A percentile compares a stretch with the other conserved stretches of the same genome.
Conservation (phyloP, 2,329 filamentous ascomycete species). For the Massarina eburnea region DNA sequence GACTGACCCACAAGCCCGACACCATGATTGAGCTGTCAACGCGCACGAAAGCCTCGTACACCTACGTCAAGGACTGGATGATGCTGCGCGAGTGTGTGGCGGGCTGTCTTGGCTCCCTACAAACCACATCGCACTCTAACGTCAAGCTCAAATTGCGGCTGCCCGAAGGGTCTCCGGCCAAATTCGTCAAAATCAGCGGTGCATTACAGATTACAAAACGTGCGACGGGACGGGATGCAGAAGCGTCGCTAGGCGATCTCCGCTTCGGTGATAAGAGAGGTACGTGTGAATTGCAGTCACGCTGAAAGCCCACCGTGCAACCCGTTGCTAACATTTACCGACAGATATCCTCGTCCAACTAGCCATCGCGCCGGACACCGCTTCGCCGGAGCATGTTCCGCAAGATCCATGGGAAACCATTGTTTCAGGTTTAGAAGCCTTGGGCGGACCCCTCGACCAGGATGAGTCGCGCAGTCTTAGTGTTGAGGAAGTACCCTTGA, state of each 20-base stretch:
- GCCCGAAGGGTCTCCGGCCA: conserved; percentile 93
- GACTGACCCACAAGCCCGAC: conserved; percentile 96
- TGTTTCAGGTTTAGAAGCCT: conserved; percentile 89
- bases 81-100: conserved; percentile 97
- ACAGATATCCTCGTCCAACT: conserved; percentile 90
- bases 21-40: conserved; percentile 98
- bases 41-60: conserved; percentile 93
- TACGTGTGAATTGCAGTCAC: conserved; percentile 23
- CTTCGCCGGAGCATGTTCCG: conserved; percentile 78
- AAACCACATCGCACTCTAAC: conserved; percentile 96
- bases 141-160: conserved; percentile 92
- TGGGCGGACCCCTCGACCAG: conserved; percentile 82
- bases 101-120: conserved; percentile 86
- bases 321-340: conserved; percentile 12
- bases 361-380: conserved; percentile 84
- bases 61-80: conserved; percentile 99
- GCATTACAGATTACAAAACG: conserved; percentile 95
- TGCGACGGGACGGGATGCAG: conserved; percentile 89
- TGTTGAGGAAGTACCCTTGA: conserved; percentile 90
- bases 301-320: background rate
- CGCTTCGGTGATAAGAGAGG: conserved; percentile 89
- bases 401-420: conserved; percentile 98
- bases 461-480: conserved; percentile 82
- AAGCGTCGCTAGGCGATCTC: conserved; percentile 87
- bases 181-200: conserved; percentile 98